These are phyloP conservation scores for Amanita pallidorosea DNA, from an alignment of 768 basidiomycete species.

Conservation along the genomic window DNA sequence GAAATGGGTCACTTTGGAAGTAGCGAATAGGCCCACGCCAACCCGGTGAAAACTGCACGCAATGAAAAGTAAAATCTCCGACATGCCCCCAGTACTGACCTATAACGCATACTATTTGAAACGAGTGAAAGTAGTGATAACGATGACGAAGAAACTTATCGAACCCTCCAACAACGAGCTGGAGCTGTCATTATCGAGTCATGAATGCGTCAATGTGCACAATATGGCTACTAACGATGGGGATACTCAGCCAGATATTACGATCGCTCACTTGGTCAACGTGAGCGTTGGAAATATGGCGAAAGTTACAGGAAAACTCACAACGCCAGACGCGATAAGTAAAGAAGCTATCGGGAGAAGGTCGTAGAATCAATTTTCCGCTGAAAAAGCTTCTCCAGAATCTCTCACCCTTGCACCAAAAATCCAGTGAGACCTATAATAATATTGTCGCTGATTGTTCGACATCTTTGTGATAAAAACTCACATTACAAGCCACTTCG, in stretches of 20 bases:
- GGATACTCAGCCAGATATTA: constrained; percentile 11
- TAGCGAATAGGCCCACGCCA: constrained; percentile 17
- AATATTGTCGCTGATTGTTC: not conserved
- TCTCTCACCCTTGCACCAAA: constrained; percentile 33
- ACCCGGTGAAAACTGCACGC: constrained; percentile 20
- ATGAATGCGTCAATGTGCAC: not conserved
- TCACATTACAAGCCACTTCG: constrained; percentile 40
- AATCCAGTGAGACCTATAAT: constrained; percentile 30
- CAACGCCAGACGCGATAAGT: constrained; percentile 17
- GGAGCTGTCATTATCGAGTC: constrained; percentile 5
- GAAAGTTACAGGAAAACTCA: constrained; percentile 7
- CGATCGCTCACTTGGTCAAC: constrained; percentile 15
- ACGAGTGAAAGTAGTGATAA: not conserved
- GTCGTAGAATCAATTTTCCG: not conserved
- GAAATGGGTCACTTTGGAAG: not conserved
- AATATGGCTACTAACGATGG: constrained; percentile 10
- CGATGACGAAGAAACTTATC: constrained; percentile 7
- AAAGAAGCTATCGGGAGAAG: constrained; percentile 13
- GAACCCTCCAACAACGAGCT: constrained; percentile 16
- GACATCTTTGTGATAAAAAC: constrained; percentile 2
- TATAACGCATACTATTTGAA: constrained; percentile 12
- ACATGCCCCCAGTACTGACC: constrained; percentile 7
- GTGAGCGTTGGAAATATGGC: not conserved
- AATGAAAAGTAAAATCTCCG: not conserved
- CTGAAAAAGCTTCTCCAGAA: not conserved